Percentiles rank a stretch among this genome's conserved stretches.
These are phyloP conservation scores for Cymbopogon citratus DNA, from an alignment of 176 grass and related monocot genomes.

Conservation along the genomic window DNA sequence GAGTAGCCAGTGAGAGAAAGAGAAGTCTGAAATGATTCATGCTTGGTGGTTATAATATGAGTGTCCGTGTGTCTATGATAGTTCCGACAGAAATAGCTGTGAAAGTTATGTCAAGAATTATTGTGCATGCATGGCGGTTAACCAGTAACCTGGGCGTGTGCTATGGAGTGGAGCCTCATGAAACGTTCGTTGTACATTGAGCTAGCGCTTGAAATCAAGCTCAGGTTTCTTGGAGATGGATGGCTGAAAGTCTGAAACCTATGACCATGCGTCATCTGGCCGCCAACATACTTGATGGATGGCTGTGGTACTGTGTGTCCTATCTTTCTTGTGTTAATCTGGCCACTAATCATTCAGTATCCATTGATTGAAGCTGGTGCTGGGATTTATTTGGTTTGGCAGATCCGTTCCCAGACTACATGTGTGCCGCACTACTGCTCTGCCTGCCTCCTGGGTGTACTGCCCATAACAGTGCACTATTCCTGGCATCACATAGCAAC, in stretches of 20 bases:
- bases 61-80: background rate
- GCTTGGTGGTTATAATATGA: slow-evolving; percentile 15
- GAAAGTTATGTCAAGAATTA: slow-evolving; percentile 11
- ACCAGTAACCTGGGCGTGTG: background rate
- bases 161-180: background rate
- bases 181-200: too few species aligned
- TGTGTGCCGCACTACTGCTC: too few species aligned
- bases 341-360: background rate
- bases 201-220: background rate
- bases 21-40: slow-evolving; percentile 16
- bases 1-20: slow-evolving; percentile 5
- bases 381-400: background rate
- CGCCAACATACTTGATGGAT: background rate
- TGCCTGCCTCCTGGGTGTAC: too few species aligned
- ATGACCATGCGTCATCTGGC: background rate
- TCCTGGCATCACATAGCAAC: too few species aligned
- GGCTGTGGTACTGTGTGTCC: background rate
- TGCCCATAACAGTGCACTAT: too few species aligned
- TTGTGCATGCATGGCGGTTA: background rate
- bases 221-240: background rate
- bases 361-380: background rate
- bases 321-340: background rate
- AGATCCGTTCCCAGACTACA: background rate
- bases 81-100: slow-evolving; percentile 4
- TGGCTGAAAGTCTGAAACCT: background rate